Percentiles rank a stretch among this genome's conserved stretches.
These are phyloP conservation scores for Leccinellum rugosiceps DNA, from an alignment of 768 basidiomycete species.

Conservation along the genomic window DNA sequence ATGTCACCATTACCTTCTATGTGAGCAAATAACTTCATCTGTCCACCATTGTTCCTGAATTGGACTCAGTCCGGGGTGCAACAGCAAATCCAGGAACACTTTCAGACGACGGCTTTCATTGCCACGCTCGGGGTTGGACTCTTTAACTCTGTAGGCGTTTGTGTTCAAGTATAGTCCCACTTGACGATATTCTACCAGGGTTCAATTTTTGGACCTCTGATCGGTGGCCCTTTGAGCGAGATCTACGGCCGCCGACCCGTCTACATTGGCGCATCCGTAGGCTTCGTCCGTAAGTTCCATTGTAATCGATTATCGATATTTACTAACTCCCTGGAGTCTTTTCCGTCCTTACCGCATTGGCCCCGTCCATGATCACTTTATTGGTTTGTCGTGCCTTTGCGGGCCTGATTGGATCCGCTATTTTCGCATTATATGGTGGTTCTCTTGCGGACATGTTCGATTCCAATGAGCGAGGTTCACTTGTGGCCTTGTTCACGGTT, in stretches of 20 bases:
- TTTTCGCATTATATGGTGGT: conserved; percentile 25
- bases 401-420: conserved; percentile 19
- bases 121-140: conserved; percentile 22
- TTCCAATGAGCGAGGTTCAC: conserved; percentile 21
- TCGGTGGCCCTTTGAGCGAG: conserved; percentile 24
- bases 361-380: conserved; percentile 16
- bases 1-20: conserved; percentile 27
- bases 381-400: conserved; percentile 19
- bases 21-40: conserved; percentile 11
- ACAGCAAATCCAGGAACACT: conserved; percentile 25
- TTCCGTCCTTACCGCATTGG: conserved; percentile 17
- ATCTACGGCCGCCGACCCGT: conserved; percentile 21
- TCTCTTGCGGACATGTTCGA: conserved; percentile 24
- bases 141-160: conserved; percentile 16
- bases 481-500: conserved; percentile 24
- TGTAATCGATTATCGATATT: background rate
- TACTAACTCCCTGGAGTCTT: conserved; percentile 15
- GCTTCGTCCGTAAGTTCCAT: conserved; percentile 15
- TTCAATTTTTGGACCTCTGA: conserved; percentile 18
- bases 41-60: background rate
- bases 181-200: conserved; percentile 12
- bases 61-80: conserved; percentile 24
- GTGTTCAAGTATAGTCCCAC: background rate
- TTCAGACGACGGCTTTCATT: conserved; percentile 11
- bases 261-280: conserved; percentile 19